Conservation (phyloP, 1,284 basidiomycete species). For the Ceratorhiza oryzae-sativae region DNA sequence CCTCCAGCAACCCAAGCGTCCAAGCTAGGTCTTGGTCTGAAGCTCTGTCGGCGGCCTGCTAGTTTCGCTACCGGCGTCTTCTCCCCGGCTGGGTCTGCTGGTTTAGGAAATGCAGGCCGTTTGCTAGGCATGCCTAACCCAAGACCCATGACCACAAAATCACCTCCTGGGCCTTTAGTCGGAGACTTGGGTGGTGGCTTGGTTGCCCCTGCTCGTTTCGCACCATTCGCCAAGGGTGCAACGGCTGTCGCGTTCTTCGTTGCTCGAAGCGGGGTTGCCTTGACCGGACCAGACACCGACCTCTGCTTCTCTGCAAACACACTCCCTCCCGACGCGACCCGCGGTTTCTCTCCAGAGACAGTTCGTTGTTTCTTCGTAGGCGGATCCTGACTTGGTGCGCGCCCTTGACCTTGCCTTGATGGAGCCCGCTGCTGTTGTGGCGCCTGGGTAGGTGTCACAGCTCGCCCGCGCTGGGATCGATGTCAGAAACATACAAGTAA, state of each 20-base stretch:
- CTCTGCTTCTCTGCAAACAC: background rate
- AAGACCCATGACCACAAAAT: conserved; percentile 24
- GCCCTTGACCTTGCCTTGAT: background rate
- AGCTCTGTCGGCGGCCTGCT: conserved; percentile 29
- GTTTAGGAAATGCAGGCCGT: background rate
- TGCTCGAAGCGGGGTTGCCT: conserved; percentile 17
- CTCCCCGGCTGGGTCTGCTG: background rate
- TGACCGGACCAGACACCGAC: background rate
- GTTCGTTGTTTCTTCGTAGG: conserved; percentile 20
- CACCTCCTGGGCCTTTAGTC: background rate
- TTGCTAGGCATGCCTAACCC: background rate
- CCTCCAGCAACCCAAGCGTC: conserved; percentile 33
- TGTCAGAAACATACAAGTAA: background rate
- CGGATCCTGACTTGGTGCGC: conserved; percentile 4
- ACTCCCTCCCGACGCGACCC: background rate
- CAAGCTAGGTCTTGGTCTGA: conserved; percentile 29
- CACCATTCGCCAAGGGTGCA: background rate
- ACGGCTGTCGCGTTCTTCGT: background rate
- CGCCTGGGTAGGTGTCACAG: conserved; percentile 17
- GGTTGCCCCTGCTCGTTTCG: background rate
- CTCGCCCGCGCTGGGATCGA: conserved; percentile 16
- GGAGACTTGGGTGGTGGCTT: conserved; percentile 1
- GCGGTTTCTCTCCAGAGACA: conserved; percentile 8
- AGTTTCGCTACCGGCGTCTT: conserved; percentile 15
- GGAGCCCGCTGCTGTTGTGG: conserved; percentile 14